Evolutionary conservation across 345 rosid genomes (phyloP), one percentile per base, ranked within the genome.

Genomic region (Raphanus sativus): DNA sequence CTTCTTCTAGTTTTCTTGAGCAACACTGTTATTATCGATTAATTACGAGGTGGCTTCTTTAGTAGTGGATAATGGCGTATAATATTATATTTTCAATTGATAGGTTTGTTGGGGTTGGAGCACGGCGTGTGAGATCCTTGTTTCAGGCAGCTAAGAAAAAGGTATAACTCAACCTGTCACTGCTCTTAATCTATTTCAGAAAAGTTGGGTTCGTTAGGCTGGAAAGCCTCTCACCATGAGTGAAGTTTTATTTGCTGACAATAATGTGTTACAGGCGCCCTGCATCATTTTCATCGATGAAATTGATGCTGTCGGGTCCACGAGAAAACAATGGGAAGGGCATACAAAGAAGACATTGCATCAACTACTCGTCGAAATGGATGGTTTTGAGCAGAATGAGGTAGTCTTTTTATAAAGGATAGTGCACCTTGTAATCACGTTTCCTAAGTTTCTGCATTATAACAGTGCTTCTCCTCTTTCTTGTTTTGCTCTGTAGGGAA

Each of bases 21-120:
- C 58, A 56, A 42, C 60, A 38, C 15, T 67, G 15, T 28, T 63
- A 15, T 68, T 52, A 55, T 9, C 32, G 64, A 13, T 34, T 38
- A 71, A 40, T 67, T 30, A 54, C 21, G 11, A 1, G 1, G 61
- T 21, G 8, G 40, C n/a, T 24, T 63, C 67, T 45, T 55, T 12
- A 24, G 9, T 45, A 42, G 32, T 62, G 25, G 12, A 30, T 21
- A 30, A 7, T 56, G 55, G 30, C 40, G 5, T 15, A 34, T 73
- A 28, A 62, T 15, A 54, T 61, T 38, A 70, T 45, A 54, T 62
- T 75, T 70, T 61, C 62, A 67, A 74, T 10, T 76, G 75, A 75
- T 83, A 96, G 99, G 99, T 96, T 92, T 88, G 98, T 96, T 70
- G 99, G 99, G 30, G 99, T 96, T 65, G 98, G 98, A 77, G 97